Conservation (phyloP, 1,139 yeast species). For the Waltiozyma sp. region DNA sequence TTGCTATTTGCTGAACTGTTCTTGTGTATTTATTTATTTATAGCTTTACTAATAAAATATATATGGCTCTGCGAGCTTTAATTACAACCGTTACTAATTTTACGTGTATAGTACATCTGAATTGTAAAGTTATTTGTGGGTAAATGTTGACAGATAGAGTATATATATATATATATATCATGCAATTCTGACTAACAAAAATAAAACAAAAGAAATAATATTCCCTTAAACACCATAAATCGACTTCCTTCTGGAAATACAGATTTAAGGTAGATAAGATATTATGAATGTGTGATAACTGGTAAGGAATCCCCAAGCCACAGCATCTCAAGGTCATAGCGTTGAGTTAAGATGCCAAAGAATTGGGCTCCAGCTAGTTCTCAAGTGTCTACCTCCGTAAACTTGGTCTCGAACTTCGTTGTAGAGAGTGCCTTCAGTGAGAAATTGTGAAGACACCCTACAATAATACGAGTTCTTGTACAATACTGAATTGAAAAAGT, state of each 20-base stretch:
- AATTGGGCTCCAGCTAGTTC: slow-evolving; percentile 16
- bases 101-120: no score
- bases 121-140: no score
- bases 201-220: no score
- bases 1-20: no score
- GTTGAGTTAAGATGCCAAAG: slow-evolving; percentile 1
- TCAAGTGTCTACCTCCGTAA: slow-evolving; percentile 4
- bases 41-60: no score
- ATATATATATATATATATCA: no score
- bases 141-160: no score
- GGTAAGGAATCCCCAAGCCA: slow-evolving; percentile 12
- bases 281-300: slow-evolving; percentile 10
- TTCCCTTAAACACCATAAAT: neutral
- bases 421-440: slow-evolving; percentile 19
- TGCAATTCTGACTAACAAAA: no score
- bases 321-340: neutral
- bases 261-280: neutral
- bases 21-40: neutral
- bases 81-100: no score
- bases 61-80: neutral
- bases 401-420: slow-evolving; percentile 17
- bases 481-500: slow-evolving; percentile 10
- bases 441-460: slow-evolving; percentile 17
- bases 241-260: neutral
- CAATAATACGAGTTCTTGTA: slow-evolving; percentile 20